Evolutionary conservation across 2,329 filamentous ascomycete species (phyloP).

Genomic region (Septoria linicola): DNA sequence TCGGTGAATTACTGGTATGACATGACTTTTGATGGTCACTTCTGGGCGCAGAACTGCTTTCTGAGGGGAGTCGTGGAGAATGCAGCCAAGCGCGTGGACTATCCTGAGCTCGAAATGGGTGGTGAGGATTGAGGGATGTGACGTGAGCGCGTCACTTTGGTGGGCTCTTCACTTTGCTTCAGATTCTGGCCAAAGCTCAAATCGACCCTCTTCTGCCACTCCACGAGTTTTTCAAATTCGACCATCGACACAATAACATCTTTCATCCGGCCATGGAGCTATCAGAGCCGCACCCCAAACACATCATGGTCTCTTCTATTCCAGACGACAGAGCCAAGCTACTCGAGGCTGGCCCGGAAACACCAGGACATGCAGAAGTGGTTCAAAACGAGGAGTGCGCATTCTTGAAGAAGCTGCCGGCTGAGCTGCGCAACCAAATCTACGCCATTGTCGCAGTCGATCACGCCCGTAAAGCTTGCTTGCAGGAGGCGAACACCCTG

Average conservation of each 20-base stretch:
- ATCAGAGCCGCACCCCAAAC: no score
- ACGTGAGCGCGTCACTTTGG: no score
- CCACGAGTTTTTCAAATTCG: no score
- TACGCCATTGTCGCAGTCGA: not conserved
- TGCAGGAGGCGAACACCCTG: no score
- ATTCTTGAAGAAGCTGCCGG: not conserved
- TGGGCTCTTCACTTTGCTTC: no score
- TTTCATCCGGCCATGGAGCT: no score
- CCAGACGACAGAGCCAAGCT: no score
- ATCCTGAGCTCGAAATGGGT: conserved; percentile 23
- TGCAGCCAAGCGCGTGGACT: conserved; percentile 23
- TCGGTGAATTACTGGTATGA: conserved; percentile 83
- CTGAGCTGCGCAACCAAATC: conserved; percentile 6
- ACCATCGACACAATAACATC: no score
- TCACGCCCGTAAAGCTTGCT: not conserved
- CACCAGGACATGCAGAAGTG: no score
- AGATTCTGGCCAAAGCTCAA: no score
- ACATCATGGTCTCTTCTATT: no score
- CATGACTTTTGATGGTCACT: conserved; percentile 70
- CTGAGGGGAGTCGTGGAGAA: conserved; percentile 31
- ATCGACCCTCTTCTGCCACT: no score
- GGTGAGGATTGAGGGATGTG: not conserved
- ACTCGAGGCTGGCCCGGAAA: not conserved
- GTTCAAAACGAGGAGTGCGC: not conserved
- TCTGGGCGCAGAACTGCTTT: conserved; percentile 63